Evolutionary conservation across 495 filamentous ascomycete genomes (phyloP), one percentile per base, ranked within the genome.

Genomic region (Neurospora sp.): DNA sequence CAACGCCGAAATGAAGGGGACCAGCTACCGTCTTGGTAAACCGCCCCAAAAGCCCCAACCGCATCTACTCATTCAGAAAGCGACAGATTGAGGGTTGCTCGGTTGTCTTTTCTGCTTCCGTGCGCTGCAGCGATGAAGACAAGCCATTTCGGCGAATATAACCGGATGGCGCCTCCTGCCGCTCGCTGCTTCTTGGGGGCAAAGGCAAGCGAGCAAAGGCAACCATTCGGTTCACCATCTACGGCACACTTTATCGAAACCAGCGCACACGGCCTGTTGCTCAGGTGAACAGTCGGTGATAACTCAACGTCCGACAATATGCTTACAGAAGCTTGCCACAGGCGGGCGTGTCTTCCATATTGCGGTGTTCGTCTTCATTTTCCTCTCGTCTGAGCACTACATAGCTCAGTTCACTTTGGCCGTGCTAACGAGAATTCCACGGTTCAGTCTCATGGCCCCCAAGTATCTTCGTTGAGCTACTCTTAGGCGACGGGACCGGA

Each of bases 211-310:
- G 54, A 38, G 18, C 38, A 42, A 42, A 48, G 46, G 39, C 39
- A 74, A 31, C 54, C 69, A 31, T 14, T 23, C 20, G 46, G 1
- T 59, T 59, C 23, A 14, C 2, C 39, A 5, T 71, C 69, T 39
- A 16, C 38, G 23, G 71, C 27, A n/a, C 39, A 70, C 69, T 69
- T 71, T 39, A n/a, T 71, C 48, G 46, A 39, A 71, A 39, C 20
- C 69, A 70, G 23, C 42, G 59, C 72, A 70, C 69, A 66, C 38
- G 39, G 62, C 39, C 18, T 62, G 39, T 46, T 66, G 18, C 72
- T 73, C 69, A 73, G 48, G 69, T 73, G 72, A 70, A 70, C 69
- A 37, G 27, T 73, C 62, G 39, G 35, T 38, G 44, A 42, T 72
- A 72, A 72, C 5, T 20, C 35, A 20, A 41, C 9, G 69, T 37